A percentile compares a stretch with the other conserved stretches of the same genome.
Evolutionary conservation across 805 yeast species (phyloP).

Genomic region (Blastobotrys americana): DNA sequence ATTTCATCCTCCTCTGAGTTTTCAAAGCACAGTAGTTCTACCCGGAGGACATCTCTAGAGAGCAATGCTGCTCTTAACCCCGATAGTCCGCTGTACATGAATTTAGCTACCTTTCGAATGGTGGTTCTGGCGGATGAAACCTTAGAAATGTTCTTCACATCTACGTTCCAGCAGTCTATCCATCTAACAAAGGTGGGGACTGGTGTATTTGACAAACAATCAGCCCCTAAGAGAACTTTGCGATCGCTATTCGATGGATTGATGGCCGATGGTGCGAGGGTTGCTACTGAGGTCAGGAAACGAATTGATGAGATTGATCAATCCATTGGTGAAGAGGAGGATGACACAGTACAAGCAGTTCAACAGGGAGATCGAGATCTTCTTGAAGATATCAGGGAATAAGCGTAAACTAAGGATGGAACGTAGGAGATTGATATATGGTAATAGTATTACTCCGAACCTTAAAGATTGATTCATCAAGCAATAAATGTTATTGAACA

Average conservation of each 20-base stretch:
- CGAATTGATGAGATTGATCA: constrained; percentile 58
- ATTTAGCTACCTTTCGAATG: constrained; percentile 88
- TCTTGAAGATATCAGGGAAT: constrained; percentile 20
- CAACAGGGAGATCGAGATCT: constrained; percentile 29
- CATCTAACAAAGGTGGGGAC: constrained; percentile 39
- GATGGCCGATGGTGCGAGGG: constrained; percentile 85
- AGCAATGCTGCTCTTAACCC: constrained; percentile 76
- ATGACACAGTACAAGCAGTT: constrained; percentile 25
- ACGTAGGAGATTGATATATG: too few relatives aligned
- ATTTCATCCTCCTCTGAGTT: constrained; percentile 15
- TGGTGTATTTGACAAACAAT: constrained; percentile 32
- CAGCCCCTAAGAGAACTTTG: constrained; percentile 29
- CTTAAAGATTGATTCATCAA: too few relatives aligned
- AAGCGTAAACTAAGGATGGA: too few relatives aligned
- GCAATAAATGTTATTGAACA: too few relatives aligned
- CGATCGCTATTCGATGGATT: constrained; percentile 87
- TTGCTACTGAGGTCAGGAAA: constrained; percentile 81
- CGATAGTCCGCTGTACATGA: constrained; percentile 61
- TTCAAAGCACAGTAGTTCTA: constrained; percentile 23
- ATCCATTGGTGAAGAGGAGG: constrained; percentile 23
- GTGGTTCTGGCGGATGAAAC: constrained; percentile 90
- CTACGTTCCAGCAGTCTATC: constrained; percentile 58
- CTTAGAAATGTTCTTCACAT: constrained; percentile 73
- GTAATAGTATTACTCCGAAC: not conserved
- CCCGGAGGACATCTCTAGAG: too few relatives aligned